Percentiles rank a stretch among this genome's conserved stretches.
Evolutionary conservation across 139 green algal species (phyloP).

Genomic region (Chlorella sorokiniana): DNA sequence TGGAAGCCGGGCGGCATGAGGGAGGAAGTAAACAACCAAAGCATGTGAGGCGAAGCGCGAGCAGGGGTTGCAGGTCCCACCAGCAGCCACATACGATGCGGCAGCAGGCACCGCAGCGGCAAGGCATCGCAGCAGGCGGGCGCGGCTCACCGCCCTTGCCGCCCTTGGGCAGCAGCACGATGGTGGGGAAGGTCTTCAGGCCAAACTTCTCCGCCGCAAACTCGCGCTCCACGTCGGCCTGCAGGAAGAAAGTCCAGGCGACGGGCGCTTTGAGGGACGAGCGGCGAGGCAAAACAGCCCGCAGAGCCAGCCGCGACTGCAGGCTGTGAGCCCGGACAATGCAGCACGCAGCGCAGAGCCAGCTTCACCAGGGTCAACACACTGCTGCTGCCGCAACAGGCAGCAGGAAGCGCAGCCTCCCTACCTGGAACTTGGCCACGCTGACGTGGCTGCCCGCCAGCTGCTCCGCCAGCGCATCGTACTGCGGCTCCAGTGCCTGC

Average conservation of each 20-base stretch:
- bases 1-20: not conserved
- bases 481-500: slow-evolving; percentile 81
- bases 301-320: no score
- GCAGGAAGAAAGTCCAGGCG: not conserved
- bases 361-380: not conserved
- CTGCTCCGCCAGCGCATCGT: slow-evolving; percentile 68
- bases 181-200: slow-evolving; percentile 91
- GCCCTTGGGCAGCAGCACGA: slow-evolving; percentile 81
- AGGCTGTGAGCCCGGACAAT: not conserved
- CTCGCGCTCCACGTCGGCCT: slow-evolving; percentile 82
- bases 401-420: not conserved
- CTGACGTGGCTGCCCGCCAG: slow-evolving; percentile 61
- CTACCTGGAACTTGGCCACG: slow-evolving; percentile 79
- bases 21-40: not conserved
- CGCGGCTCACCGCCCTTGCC: slow-evolving; percentile 25
- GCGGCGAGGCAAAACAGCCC: no score
- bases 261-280: no score
- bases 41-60: not conserved
- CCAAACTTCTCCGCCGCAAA: slow-evolving; percentile 75
- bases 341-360: not conserved
- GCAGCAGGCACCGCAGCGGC: not conserved
- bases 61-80: not conserved
- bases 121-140: not conserved
- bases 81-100: not conserved
- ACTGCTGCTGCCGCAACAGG: not conserved